phyloP scores from a whole-genome alignment of 352 stramenopile species.

The Pythium folliculosum region DNA sequence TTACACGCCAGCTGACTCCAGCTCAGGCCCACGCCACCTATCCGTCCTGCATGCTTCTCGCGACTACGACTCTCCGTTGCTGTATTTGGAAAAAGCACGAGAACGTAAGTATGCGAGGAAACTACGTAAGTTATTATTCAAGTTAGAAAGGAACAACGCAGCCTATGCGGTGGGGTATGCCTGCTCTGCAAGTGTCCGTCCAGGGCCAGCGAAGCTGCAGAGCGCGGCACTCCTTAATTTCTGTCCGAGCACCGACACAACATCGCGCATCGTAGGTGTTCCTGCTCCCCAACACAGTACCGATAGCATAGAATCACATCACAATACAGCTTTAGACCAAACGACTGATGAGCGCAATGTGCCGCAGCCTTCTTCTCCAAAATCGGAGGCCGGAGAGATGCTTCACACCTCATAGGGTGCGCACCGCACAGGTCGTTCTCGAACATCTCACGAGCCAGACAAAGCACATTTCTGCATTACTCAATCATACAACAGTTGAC shows the following conservation, averaged over 20 bases:
- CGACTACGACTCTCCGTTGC: neutral
- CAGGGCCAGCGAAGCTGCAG: neutral
- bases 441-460: neutral
- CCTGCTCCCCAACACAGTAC: neutral
- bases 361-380: no score
- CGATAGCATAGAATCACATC: neutral
- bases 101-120: slow-evolving; percentile 26
- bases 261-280: neutral
- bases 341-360: neutral
- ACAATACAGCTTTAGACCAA: neutral
- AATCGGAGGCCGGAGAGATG: no score
- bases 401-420: no score
- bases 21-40: neutral
- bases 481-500: slow-evolving; percentile 64
- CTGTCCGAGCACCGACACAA: neutral
- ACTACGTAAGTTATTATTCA: slow-evolving; percentile 36
- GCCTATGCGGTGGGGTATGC: slow-evolving; percentile 2
- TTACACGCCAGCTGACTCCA: neutral
- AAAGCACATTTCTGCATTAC: neutral
- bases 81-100: neutral
- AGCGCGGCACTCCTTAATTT: no score
- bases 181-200: neutral
- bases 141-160: slow-evolving; percentile 18
- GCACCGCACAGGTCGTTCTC: no score
- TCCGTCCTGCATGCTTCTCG: neutral